Conservation (phyloP, 2,329 filamentous ascomycete species). For the Colletotrichum viniferum region DNA sequence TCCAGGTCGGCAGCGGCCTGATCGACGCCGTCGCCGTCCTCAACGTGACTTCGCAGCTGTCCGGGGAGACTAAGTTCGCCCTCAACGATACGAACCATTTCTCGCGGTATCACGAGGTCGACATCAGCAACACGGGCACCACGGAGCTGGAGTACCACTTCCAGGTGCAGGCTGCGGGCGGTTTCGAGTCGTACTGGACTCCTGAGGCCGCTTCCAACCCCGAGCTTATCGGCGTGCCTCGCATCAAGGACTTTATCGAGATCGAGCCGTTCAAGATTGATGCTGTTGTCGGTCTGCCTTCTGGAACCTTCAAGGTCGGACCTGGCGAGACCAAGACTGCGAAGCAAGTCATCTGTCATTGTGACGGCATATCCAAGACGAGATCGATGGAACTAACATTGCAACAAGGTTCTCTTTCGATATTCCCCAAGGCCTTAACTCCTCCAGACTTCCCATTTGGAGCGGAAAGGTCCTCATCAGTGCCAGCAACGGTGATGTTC, state of each 20-base stretch:
- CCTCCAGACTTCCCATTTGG: constrained; percentile 33
- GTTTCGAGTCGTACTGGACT: constrained; percentile 33
- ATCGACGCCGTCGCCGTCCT: constrained; percentile 33
- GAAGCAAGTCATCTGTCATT: background rate
- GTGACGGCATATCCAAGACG: background rate
- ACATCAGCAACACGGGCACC: constrained; percentile 40
- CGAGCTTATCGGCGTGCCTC: background rate
- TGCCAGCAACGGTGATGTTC: constrained; percentile 33
- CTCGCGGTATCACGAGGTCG: constrained; percentile 24
- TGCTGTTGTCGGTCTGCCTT: constrained; percentile 1
- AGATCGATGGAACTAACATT: background rate
- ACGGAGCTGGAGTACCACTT: constrained; percentile 36
- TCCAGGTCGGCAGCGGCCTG: constrained; percentile 44
- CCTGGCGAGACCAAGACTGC: constrained; percentile 21
- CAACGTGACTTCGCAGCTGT: constrained; percentile 28
- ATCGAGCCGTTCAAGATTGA: constrained; percentile 3
- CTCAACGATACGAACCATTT: constrained; percentile 48
- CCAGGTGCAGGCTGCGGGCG: constrained; percentile 33
- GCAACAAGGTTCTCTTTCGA: constrained; percentile 36
- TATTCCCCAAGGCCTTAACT: constrained; percentile 28
- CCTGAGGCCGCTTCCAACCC: constrained; percentile 2
- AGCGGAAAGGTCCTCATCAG: constrained; percentile 37
- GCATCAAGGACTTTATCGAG: constrained; percentile 15
- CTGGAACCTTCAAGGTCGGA: constrained; percentile 14
- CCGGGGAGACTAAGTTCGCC: constrained; percentile 40